Base-by-base conservation (phyloP, 1,139 yeast species). In the Trichomonascaceae sp. region DNA sequence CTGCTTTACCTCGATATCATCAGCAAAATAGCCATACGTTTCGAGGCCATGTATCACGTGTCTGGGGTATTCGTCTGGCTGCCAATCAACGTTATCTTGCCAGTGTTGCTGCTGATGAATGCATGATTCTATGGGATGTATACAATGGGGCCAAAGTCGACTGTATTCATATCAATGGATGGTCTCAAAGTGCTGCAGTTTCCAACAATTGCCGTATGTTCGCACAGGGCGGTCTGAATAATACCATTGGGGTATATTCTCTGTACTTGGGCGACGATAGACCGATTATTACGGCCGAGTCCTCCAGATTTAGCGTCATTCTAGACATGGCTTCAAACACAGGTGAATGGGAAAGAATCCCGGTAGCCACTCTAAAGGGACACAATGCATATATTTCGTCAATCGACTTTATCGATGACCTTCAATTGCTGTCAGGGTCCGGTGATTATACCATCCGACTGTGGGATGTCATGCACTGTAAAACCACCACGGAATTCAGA, bases 181-280 rank as follows among this genome's bases (percentile, higher is more conserved):
- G 95, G 88, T 89, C 87, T 1, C 75, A 88, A 54, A 73, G 88
- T 1, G 84, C 95, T 71, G 89, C 85, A 2, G 77, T 82, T 43
- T 81, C 93, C 1, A 89, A 90, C 0, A 77, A 80, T 55, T 84
- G 85, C 1, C 73, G 75, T 46, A 67, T 84, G n/a, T 83, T 84
- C 13, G 96, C 96, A 0, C 79, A 86, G 55, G 97, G 89, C 0
- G 97, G 97, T 0, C 73, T 91, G 56, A 93, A 87, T 60, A 89
- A 90, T 65, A 78, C 80, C 43, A 83, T 95, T 61, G 83, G 95
- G 0, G 74, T 90, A 13, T 87, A 88, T 68, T 46, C 54, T 2
- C 12, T 30, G n/a, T 41, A 22, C 24, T 43, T 46, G n/a, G 50
- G 45, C 12, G 30, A 19, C 3, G 46, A 44, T 1, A 13, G 20